These are phyloP conservation scores for Symbiodinium natans DNA, from an alignment of 73 alveolate species.

Conservation along the genomic window DNA sequence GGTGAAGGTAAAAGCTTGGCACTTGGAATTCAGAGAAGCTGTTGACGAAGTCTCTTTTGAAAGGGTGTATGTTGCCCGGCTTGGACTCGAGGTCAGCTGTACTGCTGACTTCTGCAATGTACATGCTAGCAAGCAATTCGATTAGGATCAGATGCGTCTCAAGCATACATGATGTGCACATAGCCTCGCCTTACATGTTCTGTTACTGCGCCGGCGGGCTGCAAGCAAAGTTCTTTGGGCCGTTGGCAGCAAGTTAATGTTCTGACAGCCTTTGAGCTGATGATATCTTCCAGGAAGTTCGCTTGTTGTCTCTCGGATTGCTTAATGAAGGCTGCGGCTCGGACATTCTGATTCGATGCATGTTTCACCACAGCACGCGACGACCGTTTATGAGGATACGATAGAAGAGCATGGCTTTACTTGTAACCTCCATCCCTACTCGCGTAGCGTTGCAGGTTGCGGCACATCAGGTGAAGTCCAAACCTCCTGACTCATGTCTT, in stretches of 20 bases:
- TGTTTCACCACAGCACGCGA: not conserved
- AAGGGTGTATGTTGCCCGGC: not conserved
- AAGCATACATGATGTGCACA: no score
- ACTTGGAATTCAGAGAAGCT: no score
- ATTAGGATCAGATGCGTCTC: not conserved
- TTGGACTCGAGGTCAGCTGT: not conserved
- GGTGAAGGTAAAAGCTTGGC: not conserved
- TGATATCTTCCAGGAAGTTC: no score
- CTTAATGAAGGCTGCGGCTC: not conserved
- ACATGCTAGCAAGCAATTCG: not conserved
- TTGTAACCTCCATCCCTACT: no score
- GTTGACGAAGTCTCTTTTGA: no score
- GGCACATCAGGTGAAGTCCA: no score
- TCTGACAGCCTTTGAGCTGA: no score
- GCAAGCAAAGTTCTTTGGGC: not conserved
- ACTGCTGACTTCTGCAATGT: not conserved
- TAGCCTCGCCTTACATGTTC: not conserved
- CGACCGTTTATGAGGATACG: not conserved
- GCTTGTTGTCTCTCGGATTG: no score
- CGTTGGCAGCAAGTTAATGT: not conserved
- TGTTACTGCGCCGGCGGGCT: not conserved
- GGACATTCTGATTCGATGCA: not conserved
- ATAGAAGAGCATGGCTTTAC: not conserved
- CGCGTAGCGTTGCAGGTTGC: no score
- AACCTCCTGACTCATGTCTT: no score